Evolutionary conservation across 768 basidiomycete species (phyloP).

Genomic region (Hypholoma fasciculare): DNA sequence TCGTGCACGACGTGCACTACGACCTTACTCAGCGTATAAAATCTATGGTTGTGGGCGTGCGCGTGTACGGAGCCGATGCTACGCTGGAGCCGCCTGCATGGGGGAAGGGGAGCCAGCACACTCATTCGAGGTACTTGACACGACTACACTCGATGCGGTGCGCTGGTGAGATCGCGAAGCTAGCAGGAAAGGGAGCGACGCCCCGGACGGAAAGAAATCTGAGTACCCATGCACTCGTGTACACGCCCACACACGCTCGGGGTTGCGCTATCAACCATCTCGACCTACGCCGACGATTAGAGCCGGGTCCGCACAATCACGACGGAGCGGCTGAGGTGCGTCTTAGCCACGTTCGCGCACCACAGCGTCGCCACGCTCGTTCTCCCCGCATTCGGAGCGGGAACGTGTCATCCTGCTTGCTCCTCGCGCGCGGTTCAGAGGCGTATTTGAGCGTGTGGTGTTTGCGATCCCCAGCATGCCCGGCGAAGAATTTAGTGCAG

Average conservation of each 20-base stretch:
- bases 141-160: slow-evolving; percentile 1
- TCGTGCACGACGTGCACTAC: not conserved
- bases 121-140: not conserved
- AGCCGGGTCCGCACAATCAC: not conserved
- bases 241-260: not conserved
- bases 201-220: not conserved
- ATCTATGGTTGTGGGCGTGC: not conserved
- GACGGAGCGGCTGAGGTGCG: slow-evolving; percentile 1
- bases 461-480: slow-evolving; percentile 6
- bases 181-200: not conserved
- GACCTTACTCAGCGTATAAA: not conserved
- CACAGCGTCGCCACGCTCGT: slow-evolving; percentile 1
- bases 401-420: slow-evolving; percentile 1
- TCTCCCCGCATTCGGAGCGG: slow-evolving; percentile 8
- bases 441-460: slow-evolving; percentile 2
- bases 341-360: slow-evolving; percentile 1
- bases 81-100: not conserved
- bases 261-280: not conserved
- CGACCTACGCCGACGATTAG: not conserved
- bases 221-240: slow-evolving; percentile 10
- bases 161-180: not conserved
- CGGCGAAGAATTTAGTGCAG: not conserved
- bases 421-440: not conserved
- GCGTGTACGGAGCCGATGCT: not conserved
- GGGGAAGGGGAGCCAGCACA: not conserved